Conservation (phyloP, 768 basidiomycete species). For the Leucocoprinus sp. region DNA sequence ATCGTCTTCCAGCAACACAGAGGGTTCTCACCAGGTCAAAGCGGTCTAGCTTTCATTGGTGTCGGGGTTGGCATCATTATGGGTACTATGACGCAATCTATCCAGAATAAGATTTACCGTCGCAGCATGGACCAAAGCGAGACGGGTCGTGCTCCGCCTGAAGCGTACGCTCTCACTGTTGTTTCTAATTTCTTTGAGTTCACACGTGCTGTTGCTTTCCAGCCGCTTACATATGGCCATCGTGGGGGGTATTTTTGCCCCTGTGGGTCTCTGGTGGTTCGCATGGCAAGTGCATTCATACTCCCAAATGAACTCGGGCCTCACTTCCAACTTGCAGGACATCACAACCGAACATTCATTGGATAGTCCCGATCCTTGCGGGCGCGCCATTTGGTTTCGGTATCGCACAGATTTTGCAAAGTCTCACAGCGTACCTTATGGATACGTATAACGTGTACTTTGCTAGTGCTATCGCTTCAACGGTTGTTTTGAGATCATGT, state of each 20-base stretch:
- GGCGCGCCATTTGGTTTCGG: constrained; percentile 61
- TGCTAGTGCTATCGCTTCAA: constrained; percentile 62
- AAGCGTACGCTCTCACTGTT: constrained; percentile 35
- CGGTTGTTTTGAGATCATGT: constrained; percentile 55
- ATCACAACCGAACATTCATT: constrained; percentile 42
- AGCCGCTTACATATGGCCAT: constrained; percentile 56
- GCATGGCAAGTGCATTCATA: constrained; percentile 38
- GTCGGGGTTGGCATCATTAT: constrained; percentile 49
- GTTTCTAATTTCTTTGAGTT: background rate
- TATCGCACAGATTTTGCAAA: constrained; percentile 56
- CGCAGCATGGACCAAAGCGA: constrained; percentile 38
- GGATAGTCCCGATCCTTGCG: constrained; percentile 60
- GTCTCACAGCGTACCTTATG: constrained; percentile 64
- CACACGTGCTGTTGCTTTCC: constrained; percentile 1
- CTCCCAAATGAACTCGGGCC: background rate
- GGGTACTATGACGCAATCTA: constrained; percentile 42
- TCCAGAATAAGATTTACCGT: constrained; percentile 48
- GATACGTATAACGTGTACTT: constrained; percentile 61
- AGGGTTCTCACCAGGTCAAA: constrained; percentile 43
- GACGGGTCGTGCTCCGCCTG: constrained; percentile 46
- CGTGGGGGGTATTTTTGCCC: constrained; percentile 42
- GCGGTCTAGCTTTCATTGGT: constrained; percentile 57
- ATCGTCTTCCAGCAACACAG: constrained; percentile 49
- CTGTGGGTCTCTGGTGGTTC: constrained; percentile 60
- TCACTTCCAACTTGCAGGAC: constrained; percentile 30